Percentiles rank a stretch among this genome's conserved stretches.
Conservation (phyloP, 441 rosid genomes). For the Arabidopsis lyrata region DNA sequence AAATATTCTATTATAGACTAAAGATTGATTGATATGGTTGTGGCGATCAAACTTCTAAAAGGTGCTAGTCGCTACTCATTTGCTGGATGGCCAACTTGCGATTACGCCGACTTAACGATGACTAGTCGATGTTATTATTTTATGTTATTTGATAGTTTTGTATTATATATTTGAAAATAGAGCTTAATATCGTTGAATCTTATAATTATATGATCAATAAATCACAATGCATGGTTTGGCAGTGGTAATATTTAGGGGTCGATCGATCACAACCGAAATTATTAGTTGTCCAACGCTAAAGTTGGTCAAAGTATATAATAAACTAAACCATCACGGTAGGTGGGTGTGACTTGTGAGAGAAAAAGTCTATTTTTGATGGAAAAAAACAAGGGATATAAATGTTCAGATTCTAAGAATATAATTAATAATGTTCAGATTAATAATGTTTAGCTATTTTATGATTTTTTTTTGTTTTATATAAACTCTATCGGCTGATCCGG, state of each 20-base stretch:
- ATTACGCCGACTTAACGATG: slow-evolving; percentile 7
- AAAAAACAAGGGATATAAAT: not conserved
- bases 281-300: not conserved
- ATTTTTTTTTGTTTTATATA: too few species aligned
- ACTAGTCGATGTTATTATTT: not conserved
- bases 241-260: not conserved
- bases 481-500: too few species aligned
- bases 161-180: not conserved
- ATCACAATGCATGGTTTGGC: not conserved
- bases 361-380: too few species aligned
- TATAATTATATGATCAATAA: not conserved
- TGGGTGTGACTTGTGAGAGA: not conserved
- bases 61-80: slow-evolving; percentile 13
- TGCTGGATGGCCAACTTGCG: slow-evolving; percentile 18
- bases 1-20: not conserved
- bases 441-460: too few species aligned
- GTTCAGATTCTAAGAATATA: not conserved
- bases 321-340: not conserved
- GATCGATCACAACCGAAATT: not conserved
- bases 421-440: not conserved
- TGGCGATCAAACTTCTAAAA: not conserved
- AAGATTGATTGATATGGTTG: not conserved
- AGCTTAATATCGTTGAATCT: not conserved
- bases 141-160: slow-evolving; percentile 3
- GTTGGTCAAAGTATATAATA: not conserved